These are phyloP conservation scores for Verbascum thapsus DNA, from an alignment of 257 asterid genomes.

Conservation along the genomic window DNA sequence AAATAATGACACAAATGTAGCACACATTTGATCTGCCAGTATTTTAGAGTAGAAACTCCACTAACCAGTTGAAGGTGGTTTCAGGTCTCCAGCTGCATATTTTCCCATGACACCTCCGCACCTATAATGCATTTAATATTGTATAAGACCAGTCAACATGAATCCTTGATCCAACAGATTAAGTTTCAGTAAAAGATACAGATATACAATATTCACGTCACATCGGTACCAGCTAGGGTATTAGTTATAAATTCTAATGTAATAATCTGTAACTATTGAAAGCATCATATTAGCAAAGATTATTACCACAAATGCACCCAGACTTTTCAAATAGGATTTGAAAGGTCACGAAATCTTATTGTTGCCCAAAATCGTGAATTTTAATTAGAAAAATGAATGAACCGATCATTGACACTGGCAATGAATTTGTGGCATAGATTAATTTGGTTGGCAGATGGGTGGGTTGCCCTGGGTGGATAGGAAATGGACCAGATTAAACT, in stretches of 20 bases:
- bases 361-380: neutral
- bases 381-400: constrained; percentile 1
- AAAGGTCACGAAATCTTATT: constrained; percentile 9
- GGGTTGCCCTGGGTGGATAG: neutral
- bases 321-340: neutral
- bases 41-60: constrained; percentile 28
- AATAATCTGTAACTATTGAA: neutral
- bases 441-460: neutral
- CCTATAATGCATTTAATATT: constrained; percentile 51
- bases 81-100: constrained; percentile 96
- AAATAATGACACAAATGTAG: neutral
- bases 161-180: neutral
- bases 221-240: neutral
- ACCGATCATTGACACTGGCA: constrained; percentile 3
- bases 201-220: neutral
- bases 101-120: constrained; percentile 99
- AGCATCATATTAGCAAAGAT: constrained; percentile 12
- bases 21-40: neutral
- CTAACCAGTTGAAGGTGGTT: constrained; percentile 90
- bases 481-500: neutral
- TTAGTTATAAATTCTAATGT: neutral
- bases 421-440: neutral
- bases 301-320: constrained; percentile 3
- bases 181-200: neutral
- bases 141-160: constrained; percentile 18